Evolutionary conservation across 208 protist species (phyloP).

Genomic region (Novymonas esmeraldas): DNA sequence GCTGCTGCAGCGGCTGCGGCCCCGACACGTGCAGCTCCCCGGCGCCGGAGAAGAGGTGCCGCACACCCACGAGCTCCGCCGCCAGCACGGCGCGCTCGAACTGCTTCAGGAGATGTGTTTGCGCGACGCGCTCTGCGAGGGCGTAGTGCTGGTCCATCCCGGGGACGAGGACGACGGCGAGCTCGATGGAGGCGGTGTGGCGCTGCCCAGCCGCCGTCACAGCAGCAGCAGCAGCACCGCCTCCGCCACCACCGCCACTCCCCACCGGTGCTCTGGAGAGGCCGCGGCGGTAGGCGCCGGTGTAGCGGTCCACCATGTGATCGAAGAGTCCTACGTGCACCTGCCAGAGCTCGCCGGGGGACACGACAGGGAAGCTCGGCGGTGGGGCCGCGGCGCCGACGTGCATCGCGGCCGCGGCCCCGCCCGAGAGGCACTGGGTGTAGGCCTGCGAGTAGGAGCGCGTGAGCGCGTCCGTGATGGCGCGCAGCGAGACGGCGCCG

Average conservation of each 20-base stretch:
- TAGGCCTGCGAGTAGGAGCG: conserved; percentile 20
- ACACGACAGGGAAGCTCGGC: conserved; percentile 11
- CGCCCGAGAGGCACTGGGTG: too few relatives aligned
- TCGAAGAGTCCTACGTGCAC: conserved; percentile 23
- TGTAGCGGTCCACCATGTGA: conserved; percentile 24
- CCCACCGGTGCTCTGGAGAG: conserved; percentile 3
- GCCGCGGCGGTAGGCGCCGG: conserved; percentile 28
- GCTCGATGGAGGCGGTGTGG: conserved; percentile 33
- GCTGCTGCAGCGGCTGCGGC: not conserved
- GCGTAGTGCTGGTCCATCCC: conserved; percentile 48
- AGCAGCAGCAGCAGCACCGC: too few relatives aligned
- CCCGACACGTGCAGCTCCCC: not conserved
- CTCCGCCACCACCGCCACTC: not conserved
- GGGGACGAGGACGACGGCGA: conserved; percentile 42
- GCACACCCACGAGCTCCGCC: conserved; percentile 49
- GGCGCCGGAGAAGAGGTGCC: conserved; percentile 36
- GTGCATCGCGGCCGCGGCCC: not conserved
- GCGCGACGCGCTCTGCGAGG: conserved; percentile 41
- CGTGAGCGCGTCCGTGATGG: conserved; percentile 18
- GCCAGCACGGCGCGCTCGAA: conserved; percentile 49
- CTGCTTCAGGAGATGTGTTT: conserved; percentile 61
- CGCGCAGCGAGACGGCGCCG: conserved; percentile 13
- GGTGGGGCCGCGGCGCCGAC: not conserved
- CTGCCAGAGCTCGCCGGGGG: conserved; percentile 15
- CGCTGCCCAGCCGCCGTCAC: not conserved